These are phyloP conservation scores for Harringtonia aguacate DNA, from an alignment of 2,329 filamentous ascomycete species.

Conservation along the genomic window DNA sequence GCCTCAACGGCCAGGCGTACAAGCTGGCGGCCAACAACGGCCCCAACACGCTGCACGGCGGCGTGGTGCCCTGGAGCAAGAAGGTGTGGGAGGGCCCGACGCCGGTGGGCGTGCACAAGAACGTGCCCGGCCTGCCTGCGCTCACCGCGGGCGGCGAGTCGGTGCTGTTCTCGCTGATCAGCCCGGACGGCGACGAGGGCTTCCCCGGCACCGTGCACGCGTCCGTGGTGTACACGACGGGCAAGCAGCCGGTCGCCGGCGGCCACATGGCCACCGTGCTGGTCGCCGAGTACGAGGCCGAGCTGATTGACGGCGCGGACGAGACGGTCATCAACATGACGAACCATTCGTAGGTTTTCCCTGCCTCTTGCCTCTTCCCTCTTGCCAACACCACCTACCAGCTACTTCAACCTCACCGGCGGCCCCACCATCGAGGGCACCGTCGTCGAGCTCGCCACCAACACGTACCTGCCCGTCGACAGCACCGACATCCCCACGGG, in stretches of 20 bases:
- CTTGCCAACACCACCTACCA: slow-evolving; percentile 15
- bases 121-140: slow-evolving; percentile 36
- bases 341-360: slow-evolving; percentile 67
- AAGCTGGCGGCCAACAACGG: slow-evolving; percentile 65
- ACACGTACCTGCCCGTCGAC: slow-evolving; percentile 64
- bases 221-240: slow-evolving; percentile 67
- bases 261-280: slow-evolving; percentile 60
- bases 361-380: background rate
- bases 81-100: slow-evolving; percentile 63
- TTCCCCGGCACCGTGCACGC: slow-evolving; percentile 79
- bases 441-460: slow-evolving; percentile 54
- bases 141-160: slow-evolving; percentile 51
- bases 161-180: slow-evolving; percentile 54
- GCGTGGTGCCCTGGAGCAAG: slow-evolving; percentile 70
- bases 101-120: slow-evolving; percentile 36
- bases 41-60: slow-evolving; percentile 66
- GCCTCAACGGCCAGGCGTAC: slow-evolving; percentile 62
- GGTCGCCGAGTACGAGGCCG: slow-evolving; percentile 81
- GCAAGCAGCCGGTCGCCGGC: slow-evolving; percentile 47
- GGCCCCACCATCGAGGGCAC: slow-evolving; percentile 43
- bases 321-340: slow-evolving; percentile 91
- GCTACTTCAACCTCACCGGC: slow-evolving; percentile 56
- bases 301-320: slow-evolving; percentile 66
- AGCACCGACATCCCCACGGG: slow-evolving; percentile 60
- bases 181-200: slow-evolving; percentile 75